These are phyloP conservation scores for Neoboletus magnificus DNA, from an alignment of 768 basidiomycete genomes.

Conservation along the genomic window DNA sequence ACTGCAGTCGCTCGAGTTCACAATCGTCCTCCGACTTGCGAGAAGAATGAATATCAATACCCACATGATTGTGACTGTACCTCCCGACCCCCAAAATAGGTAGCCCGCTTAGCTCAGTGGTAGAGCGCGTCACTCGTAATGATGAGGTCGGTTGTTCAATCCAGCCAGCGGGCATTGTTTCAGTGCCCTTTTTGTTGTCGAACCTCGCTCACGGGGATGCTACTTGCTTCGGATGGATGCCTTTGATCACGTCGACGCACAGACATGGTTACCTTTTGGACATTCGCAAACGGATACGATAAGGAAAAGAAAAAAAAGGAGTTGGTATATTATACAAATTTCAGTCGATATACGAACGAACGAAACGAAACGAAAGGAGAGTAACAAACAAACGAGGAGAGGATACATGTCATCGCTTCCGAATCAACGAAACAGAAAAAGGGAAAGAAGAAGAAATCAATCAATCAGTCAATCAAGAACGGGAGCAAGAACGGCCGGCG, in stretches of 20 bases:
- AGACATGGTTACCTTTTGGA: background rate
- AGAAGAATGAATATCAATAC: too few species aligned
- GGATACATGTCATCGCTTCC: slow-evolving; percentile 9
- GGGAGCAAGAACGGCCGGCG: background rate
- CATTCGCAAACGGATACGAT: background rate
- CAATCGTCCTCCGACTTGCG: too few species aligned
- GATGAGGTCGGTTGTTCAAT: slow-evolving; percentile 46
- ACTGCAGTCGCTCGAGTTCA: too few species aligned
- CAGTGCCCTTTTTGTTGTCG: background rate
- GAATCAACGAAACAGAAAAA: background rate
- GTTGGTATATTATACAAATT: slow-evolving; percentile 23
- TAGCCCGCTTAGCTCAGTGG: slow-evolving; percentile 42
- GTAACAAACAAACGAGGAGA: background rate
- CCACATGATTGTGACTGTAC: too few species aligned
- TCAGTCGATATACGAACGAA: slow-evolving; percentile 10
- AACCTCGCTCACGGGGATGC: too few species aligned
- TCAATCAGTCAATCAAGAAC: too few species aligned
- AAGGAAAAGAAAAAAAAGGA: background rate
- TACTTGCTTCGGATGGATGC: too few species aligned
- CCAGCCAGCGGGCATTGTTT: slow-evolving; percentile 37
- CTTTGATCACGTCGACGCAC: too few species aligned
- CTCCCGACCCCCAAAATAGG: background rate
- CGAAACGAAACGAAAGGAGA: background rate
- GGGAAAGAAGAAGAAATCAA: background rate
- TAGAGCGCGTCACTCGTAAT: slow-evolving; percentile 44